These are phyloP conservation scores for Apiospora arundinis DNA, from an alignment of 2,329 filamentous ascomycete species.

Conservation along the genomic window DNA sequence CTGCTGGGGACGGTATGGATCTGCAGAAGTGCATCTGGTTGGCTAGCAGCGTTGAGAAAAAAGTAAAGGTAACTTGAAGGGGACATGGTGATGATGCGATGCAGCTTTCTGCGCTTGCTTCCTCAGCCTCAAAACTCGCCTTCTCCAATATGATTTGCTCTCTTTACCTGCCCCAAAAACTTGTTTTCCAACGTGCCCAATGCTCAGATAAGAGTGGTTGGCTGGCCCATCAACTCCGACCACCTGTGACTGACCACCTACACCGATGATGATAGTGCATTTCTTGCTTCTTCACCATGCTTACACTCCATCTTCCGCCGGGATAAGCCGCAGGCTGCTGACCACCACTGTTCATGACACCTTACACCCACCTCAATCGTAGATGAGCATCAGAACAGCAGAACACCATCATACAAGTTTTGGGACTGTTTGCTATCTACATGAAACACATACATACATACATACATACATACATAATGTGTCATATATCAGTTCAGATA, in stretches of 20 bases:
- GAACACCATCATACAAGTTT: neutral
- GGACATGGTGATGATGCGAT: no score
- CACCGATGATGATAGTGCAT: neutral
- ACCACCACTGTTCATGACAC: neutral
- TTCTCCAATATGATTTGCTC: neutral
- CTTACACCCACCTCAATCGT: no score
- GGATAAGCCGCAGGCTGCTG: constrained; percentile 1
- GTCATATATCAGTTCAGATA: neutral
- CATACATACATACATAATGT: neutral
- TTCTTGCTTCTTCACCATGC: constrained; percentile 1
- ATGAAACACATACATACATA: constrained; percentile 2
- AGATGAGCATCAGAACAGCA: no score
- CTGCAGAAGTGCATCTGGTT: neutral
- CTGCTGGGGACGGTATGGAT: neutral
- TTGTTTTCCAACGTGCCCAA: neutral
- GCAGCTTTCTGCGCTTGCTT: neutral
- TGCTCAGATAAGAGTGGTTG: neutral
- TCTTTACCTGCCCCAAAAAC: neutral
- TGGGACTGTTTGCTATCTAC: neutral
- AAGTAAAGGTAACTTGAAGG: no score
- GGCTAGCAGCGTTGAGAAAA: neutral
- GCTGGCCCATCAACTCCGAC: neutral
- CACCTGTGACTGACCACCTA: neutral
- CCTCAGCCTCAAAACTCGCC: neutral
- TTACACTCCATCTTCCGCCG: neutral